Evolutionary conservation across 805 yeast genomes (phyloP).

Genomic region (Sugiyamaella smithiae): DNA sequence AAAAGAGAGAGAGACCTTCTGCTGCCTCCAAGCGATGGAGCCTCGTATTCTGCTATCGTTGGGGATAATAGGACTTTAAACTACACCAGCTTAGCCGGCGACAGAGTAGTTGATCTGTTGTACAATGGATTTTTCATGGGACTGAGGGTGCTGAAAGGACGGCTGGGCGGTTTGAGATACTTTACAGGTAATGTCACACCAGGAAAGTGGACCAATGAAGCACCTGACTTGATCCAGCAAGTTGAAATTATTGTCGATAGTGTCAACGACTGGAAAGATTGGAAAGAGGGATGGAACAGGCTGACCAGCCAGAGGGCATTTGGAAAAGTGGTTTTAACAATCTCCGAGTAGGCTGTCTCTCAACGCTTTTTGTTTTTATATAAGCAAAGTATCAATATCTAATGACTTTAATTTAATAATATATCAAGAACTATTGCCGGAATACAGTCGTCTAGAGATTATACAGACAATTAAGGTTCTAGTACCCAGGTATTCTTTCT

Average conservation of each 20-base stretch:
- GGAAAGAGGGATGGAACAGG: conserved; percentile 48
- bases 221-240: conserved; percentile 44
- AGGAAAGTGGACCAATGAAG: conserved; percentile 22
- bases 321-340: conserved; percentile 62
- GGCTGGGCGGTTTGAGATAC: not conserved
- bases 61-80: conserved; percentile 45
- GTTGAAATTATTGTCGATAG: conserved; percentile 53
- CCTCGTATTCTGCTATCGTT: conserved; percentile 50
- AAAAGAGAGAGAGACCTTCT: conserved; percentile 42
- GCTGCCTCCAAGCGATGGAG: conserved; percentile 42
- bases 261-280: conserved; percentile 48
- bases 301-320: conserved; percentile 48
- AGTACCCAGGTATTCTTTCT: no score
- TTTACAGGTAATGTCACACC: not conserved
- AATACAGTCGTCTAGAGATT: no score
- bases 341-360: conserved; percentile 12
- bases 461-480: no score
- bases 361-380: no score
- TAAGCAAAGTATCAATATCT: no score
- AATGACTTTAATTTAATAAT: no score
- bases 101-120: not conserved
- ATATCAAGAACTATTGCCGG: no score
- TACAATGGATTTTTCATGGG: not conserved
- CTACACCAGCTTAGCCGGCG: not conserved
- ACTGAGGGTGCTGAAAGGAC: not conserved